Evolutionary conservation across 2,329 filamentous ascomycete species (phyloP), one percentile per base, ranked within the genome.

Genomic region (Xylariales sp.): DNA sequence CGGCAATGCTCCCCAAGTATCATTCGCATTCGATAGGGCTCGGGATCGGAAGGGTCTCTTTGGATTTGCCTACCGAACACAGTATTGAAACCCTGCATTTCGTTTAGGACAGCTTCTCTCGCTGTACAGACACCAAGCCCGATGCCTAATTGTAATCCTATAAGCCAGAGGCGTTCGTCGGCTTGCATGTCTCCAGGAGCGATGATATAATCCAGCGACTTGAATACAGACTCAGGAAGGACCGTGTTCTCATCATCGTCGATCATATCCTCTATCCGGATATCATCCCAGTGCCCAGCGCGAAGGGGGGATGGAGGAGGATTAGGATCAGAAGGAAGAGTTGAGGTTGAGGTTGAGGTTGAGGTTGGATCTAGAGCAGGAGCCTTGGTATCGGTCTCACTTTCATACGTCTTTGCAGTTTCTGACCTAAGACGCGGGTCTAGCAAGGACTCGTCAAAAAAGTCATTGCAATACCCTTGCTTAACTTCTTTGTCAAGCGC

Each of bases 131-230:
- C 63, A 30, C 69, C 73, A 16, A 71, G 66, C 10, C 73, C 73
- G 32, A 75, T 74, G 10, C 72, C 73, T 39, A 48, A 34, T 56
- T 75, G 72, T 23, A 74, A 55, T 30, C 70, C 72, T 50, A 70
- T 67, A 30, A 69, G 56, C 63, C 67, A 73, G 5, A 52, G 34
- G 1, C 63, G 68, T 28, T 73, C 71, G 8, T 46, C 30, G 46
- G 64, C 64, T 55, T 66, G 18, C 10, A 56, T 52, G 9, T 56
- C 34, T 6, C 28, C 18, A 3, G 23, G 41, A 7, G 12, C 55
- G 57, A 71, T 64, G 55, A 69, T n/a, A 14, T 62, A 48, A n/a
- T 70, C 68, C 30, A 73, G 59, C 14, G 63, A 63, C 7, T 30
- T 36, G 23, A 45, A 70, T 1, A 63, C 23, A 6, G 49, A 63